Conservation (phyloP, 495 filamentous ascomycete genomes). For the Chaetomium fimeti region DNA sequence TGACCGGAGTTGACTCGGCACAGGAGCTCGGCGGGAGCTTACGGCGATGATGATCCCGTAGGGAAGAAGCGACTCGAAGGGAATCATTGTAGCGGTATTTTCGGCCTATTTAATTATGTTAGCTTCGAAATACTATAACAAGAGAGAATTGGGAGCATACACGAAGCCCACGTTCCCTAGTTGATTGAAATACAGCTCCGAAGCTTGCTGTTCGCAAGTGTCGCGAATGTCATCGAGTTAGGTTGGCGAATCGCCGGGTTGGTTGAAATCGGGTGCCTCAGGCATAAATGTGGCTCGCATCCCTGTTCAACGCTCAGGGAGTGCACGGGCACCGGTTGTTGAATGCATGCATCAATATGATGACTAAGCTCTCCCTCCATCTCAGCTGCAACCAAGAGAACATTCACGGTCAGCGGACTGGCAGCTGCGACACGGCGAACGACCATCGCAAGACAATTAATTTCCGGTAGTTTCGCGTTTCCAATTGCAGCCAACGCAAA, state of each 20-base stretch:
- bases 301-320: not conserved
- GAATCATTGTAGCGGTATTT: conserved; percentile 64
- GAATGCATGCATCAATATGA: not conserved
- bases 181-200: conserved; percentile 23
- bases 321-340: not conserved
- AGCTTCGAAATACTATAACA: not conserved
- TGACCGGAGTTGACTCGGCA: conserved; percentile 24
- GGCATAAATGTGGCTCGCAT: conserved; percentile 8
- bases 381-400: not conserved
- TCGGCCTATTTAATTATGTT: conserved; percentile 30
- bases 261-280: conserved; percentile 21
- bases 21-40: conserved; percentile 44
- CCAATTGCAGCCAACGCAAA: not conserved
- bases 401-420: not conserved
- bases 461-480: not conserved
- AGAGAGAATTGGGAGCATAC: conserved; percentile 20
- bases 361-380: conserved; percentile 14
- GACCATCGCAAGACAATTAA: not conserved
- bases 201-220: conserved; percentile 15
- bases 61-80: conserved; percentile 92
- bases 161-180: conserved; percentile 27
- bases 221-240: conserved; percentile 14
- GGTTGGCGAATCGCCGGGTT: conserved; percentile 26
- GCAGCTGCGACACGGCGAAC: conserved; percentile 7
- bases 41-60: conserved; percentile 89